A percentile compares a stretch with the other conserved stretches of the same genome.
Conservation (phyloP, 2,329 filamentous ascomycete genomes). For the Chaetothyriales sp. region DNA sequence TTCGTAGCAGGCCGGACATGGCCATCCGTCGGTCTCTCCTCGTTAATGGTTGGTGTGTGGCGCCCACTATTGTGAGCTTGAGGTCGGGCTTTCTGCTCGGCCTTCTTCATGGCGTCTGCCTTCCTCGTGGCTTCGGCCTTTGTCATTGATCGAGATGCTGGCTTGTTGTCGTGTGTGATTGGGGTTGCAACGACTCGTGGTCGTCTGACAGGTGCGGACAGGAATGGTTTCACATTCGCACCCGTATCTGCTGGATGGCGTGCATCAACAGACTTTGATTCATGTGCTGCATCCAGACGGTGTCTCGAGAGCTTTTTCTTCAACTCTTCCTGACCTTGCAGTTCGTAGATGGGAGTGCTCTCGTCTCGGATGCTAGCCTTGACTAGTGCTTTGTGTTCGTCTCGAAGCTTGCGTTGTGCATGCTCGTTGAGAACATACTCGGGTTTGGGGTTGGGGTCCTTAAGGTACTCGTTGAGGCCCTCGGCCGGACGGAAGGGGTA, state of each 20-base stretch:
- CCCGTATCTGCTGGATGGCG: slow-evolving; percentile 3
- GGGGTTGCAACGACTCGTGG: slow-evolving; percentile 15
- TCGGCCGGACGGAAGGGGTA: neutral
- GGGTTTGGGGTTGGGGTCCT: slow-evolving; percentile 2
- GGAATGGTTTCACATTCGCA: slow-evolving; percentile 7
- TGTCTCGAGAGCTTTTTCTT: slow-evolving; percentile 1
- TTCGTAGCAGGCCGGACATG: slow-evolving; percentile 1
- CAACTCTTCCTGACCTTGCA: slow-evolving; percentile 2
- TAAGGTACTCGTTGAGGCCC: slow-evolving; percentile 6
- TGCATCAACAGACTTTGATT: slow-evolving; percentile 1
- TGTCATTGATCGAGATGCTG: slow-evolving; percentile 1
- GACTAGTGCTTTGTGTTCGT: neutral
- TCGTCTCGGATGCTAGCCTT: slow-evolving; percentile 2
- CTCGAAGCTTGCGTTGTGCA: neutral
- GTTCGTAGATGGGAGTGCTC: slow-evolving; percentile 1
- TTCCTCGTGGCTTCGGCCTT: neutral
- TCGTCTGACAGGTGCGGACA: slow-evolving; percentile 17
- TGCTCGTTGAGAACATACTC: neutral
- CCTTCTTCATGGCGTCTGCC: too few relatives aligned
- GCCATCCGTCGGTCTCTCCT: slow-evolving; percentile 2
- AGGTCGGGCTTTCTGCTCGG: neutral
- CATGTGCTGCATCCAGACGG: slow-evolving; percentile 1
- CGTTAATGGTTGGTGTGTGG: slow-evolving; percentile 4
- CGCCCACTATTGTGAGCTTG: slow-evolving; percentile 4
- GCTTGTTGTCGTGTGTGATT: slow-evolving; percentile 4